Percentiles rank a stretch among this genome's conserved stretches.
Conservation (phyloP, 257 asterid species). For the Thymus quinquecostatus region DNA sequence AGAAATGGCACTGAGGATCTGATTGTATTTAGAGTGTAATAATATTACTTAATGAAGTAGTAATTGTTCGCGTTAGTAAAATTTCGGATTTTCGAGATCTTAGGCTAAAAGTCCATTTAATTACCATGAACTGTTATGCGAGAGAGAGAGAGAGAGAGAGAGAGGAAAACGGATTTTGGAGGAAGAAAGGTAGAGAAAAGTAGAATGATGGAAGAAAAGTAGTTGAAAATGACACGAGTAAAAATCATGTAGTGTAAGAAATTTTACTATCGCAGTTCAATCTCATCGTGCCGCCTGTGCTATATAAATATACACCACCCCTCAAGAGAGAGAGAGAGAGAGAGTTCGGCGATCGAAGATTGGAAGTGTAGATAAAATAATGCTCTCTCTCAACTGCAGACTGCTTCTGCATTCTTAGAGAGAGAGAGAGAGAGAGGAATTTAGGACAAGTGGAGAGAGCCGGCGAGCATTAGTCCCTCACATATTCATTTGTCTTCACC, state of each 20-base stretch:
- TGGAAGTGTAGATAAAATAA: conserved; percentile 5
- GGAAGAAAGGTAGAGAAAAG: neutral
- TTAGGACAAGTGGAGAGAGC: conserved; percentile 28
- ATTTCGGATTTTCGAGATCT: neutral
- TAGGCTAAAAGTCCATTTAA: neutral
- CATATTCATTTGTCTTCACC: conserved; percentile 20
- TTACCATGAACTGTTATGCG: neutral
- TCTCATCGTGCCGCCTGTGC: conserved; percentile 20
- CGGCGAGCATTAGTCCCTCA: conserved; percentile 16
- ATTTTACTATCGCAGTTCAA: conserved; percentile 20
- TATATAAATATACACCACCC: conserved; percentile 21
- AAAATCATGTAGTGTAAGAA: conserved; percentile 17
- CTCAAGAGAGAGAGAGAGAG: neutral
- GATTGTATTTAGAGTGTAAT: neutral
- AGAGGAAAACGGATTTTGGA: no score
- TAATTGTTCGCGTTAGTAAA: neutral
- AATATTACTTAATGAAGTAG: neutral
- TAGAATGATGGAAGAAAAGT: neutral
- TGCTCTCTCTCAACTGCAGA: conserved; percentile 14
- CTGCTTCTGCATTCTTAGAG: conserved; percentile 22
- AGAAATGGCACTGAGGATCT: neutral
- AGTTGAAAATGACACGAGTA: conserved; percentile 31
- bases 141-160: no score
- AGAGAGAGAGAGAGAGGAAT: conserved; percentile 7
- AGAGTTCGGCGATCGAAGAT: conserved; percentile 23